A percentile compares a stretch with the other conserved stretches of the same genome.
These are phyloP conservation scores for Castanopsis chinensis DNA, from an alignment of 306 rosid species.

Conservation along the genomic window DNA sequence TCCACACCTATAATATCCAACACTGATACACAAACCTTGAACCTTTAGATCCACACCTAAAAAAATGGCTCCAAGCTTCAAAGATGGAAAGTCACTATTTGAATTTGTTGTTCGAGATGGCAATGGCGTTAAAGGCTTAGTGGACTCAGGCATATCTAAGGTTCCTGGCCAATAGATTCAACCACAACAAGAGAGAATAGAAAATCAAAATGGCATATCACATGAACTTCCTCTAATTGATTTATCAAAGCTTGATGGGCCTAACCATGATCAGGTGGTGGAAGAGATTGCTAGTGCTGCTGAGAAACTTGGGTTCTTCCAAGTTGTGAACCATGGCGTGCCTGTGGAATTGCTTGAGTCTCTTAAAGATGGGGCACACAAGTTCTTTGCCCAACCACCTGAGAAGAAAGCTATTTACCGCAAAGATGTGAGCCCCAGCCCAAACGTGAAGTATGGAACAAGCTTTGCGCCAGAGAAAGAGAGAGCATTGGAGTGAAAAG, in stretches of 20 bases:
- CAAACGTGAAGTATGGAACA: slow-evolving; percentile 46
- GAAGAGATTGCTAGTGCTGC: slow-evolving; percentile 44
- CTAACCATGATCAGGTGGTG: slow-evolving; percentile 40
- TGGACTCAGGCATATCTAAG: slow-evolving; percentile 43
- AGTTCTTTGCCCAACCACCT: slow-evolving; percentile 39
- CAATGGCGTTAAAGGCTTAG: slow-evolving; percentile 60
- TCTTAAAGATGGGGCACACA: slow-evolving; percentile 42
- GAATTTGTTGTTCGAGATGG: slow-evolving; percentile 59
- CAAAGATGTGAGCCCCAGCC: slow-evolving; percentile 40
- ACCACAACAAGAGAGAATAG: slow-evolving; percentile 45
- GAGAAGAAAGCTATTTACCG: slow-evolving; percentile 37
- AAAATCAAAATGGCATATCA: slow-evolving; percentile 17
- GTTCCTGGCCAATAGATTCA: slow-evolving; percentile 62
- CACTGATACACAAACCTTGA: neutral
- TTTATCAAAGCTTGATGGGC: slow-evolving; percentile 47
- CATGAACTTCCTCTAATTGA: slow-evolving; percentile 39
- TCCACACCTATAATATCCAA: too few relatives aligned
- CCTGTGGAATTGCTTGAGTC: slow-evolving; percentile 44
- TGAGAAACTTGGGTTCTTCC: slow-evolving; percentile 59
- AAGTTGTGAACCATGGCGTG: slow-evolving; percentile 62
- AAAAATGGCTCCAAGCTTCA: slow-evolving; percentile 35
- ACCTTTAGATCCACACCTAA: neutral
- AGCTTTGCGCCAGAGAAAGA: slow-evolving; percentile 74
- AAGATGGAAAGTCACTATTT: slow-evolving; percentile 37
- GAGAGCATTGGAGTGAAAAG: slow-evolving; percentile 66